phyloP scores from a whole-genome alignment of 345 rosid genomes.

The Aquilaria yunnanensis region DNA sequence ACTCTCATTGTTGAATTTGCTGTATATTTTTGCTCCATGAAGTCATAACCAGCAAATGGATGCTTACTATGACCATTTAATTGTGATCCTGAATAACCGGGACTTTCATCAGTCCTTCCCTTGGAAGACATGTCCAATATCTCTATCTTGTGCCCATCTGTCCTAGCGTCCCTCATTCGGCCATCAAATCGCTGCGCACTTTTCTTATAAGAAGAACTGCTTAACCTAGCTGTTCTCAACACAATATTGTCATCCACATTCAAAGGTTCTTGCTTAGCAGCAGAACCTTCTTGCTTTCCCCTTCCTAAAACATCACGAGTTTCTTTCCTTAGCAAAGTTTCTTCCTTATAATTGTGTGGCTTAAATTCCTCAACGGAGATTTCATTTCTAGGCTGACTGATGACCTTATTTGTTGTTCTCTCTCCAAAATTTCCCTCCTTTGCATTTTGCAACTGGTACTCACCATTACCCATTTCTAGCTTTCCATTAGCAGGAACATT shows the following conservation, averaged over 20 bases:
- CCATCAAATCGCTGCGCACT: slow-evolving; percentile 21
- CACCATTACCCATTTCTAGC: slow-evolving; percentile 14
- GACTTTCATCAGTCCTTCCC: slow-evolving; percentile 22
- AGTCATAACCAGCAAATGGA: slow-evolving; percentile 18
- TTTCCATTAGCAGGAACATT: slow-evolving; percentile 24
- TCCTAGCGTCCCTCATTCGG: slow-evolving; percentile 24
- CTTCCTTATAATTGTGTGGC: slow-evolving; percentile 20
- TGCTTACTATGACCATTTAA: slow-evolving; percentile 24
- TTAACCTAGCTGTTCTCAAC: slow-evolving; percentile 37
- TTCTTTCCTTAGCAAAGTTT: slow-evolving; percentile 22
- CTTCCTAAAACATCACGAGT: slow-evolving; percentile 18
- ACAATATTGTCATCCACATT: slow-evolving; percentile 31
- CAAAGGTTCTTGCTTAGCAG: slow-evolving; percentile 29
- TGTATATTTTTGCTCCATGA: slow-evolving; percentile 20
- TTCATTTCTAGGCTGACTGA: slow-evolving; percentile 27
- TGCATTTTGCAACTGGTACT: slow-evolving; percentile 20
- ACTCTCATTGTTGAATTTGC: slow-evolving; percentile 23
- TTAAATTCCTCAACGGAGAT: slow-evolving; percentile 23
- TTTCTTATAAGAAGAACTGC: slow-evolving; percentile 37
- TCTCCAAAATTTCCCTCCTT: slow-evolving; percentile 25
- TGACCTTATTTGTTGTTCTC: slow-evolving; percentile 21
- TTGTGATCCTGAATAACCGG: slow-evolving; percentile 16
- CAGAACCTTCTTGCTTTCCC: slow-evolving; percentile 31
- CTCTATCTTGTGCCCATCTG: slow-evolving; percentile 28
- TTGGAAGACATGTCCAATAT: slow-evolving; percentile 12